Conservation (phyloP, 495 filamentous ascomycete species). For the Neurospora intermedia region DNA sequence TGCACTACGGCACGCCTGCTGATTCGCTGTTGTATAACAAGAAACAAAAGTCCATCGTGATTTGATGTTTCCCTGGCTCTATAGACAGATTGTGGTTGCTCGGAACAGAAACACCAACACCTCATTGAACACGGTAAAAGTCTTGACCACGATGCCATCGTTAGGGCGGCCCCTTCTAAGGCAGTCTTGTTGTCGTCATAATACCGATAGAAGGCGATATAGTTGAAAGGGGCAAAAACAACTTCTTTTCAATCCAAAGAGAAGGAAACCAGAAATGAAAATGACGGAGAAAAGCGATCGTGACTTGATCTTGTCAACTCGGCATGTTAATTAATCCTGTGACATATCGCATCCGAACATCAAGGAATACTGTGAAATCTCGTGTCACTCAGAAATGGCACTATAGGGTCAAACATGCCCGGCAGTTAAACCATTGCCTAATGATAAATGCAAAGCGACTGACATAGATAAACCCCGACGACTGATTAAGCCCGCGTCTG, state of each 20-base stretch:
- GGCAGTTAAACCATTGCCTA: neutral
- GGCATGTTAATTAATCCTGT: neutral
- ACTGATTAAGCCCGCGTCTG: neutral
- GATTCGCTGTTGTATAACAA: neutral
- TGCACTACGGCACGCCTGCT: neutral
- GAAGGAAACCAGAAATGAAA: too few species aligned
- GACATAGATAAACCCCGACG: neutral
- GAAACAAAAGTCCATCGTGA: neutral
- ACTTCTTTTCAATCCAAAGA: too few species aligned
- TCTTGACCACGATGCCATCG: neutral
- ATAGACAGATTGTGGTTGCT: neutral
- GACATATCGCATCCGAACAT: neutral
- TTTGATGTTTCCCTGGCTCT: neutral
- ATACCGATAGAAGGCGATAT: neutral
- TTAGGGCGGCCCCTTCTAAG: neutral
- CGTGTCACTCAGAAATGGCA: neutral
- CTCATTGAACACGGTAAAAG: neutral
- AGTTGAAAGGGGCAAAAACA: too few species aligned
- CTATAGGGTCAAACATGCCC: neutral
- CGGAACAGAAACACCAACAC: neutral
- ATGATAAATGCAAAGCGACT: neutral
- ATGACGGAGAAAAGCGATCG: too few species aligned
- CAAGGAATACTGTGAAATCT: neutral
- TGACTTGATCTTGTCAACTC: neutral
- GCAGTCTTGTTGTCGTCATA: neutral